Conservation (phyloP, 2,329 filamentous ascomycete genomes). For the Triangularia verruculosa region DNA sequence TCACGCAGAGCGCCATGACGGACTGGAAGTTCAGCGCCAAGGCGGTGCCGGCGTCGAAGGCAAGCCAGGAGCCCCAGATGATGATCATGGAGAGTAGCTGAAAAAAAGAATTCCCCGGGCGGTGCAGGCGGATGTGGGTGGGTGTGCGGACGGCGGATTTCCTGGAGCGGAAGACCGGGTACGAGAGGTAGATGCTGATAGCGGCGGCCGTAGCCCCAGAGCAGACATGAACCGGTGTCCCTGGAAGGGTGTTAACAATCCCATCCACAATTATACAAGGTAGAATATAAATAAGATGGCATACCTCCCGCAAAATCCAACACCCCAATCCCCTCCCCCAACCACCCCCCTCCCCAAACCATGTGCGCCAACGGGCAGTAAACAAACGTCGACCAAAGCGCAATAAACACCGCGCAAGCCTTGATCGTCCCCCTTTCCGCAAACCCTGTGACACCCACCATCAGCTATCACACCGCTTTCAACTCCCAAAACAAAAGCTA, state of each 20-base stretch:
- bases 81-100: conserved; percentile 47
- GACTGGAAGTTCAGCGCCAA: conserved; percentile 48
- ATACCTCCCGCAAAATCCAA: conserved; percentile 44
- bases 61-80: conserved; percentile 51
- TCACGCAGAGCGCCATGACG: conserved; percentile 48
- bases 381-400: conserved; percentile 46
- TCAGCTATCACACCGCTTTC: too few species aligned
- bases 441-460: neutral
- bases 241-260: conserved; percentile 25
- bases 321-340: conserved; percentile 42
- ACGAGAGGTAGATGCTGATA: conserved; percentile 49
- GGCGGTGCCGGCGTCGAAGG: conserved; percentile 49
- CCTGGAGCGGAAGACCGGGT: conserved; percentile 46
- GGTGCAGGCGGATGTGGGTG: conserved; percentile 44
- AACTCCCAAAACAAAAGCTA: too few species aligned
- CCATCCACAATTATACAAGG: neutral
- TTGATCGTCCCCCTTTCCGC: neutral
- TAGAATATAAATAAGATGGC: neutral
- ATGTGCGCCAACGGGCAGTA: conserved; percentile 48
- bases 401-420: neutral
- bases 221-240: conserved; percentile 41
- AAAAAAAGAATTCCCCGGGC: conserved; percentile 46
- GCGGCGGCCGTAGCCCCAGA: conserved; percentile 41
- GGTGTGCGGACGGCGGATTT: conserved; percentile 44
- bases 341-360: conserved; percentile 45